A percentile compares a stretch with the other conserved stretches of the same genome.
phyloP scores from a whole-genome alignment of 768 basidiomycete species.

The Suillus bovinus region DNA sequence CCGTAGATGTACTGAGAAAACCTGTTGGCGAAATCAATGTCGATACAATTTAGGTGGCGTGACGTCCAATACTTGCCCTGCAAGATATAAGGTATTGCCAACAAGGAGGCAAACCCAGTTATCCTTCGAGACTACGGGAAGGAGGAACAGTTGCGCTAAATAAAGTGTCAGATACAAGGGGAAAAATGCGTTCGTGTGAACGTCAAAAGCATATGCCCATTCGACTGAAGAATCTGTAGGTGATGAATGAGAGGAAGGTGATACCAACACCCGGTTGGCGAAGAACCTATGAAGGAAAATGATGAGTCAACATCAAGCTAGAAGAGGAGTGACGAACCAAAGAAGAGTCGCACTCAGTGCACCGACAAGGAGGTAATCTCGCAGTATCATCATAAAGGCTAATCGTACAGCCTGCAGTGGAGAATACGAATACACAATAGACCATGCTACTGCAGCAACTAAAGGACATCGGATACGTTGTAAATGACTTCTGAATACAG shows the following conservation, averaged over 20 bases:
- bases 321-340: slow-evolving; percentile 50
- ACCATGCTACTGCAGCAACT: slow-evolving; percentile 89
- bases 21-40: slow-evolving; percentile 37
- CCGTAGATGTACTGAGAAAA: slow-evolving; percentile 92
- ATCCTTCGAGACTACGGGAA: slow-evolving; percentile 77
- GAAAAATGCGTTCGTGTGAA: slow-evolving; percentile 97
- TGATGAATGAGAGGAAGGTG: slow-evolving; percentile 71
- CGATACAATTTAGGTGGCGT: not conserved
- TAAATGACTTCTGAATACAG: not conserved
- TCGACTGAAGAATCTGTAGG: slow-evolving; percentile 74
- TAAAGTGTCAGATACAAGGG: slow-evolving; percentile 91
- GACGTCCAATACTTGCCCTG: slow-evolving; percentile 52
- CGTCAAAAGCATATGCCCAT: slow-evolving; percentile 96
- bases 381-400: slow-evolving; percentile 79
- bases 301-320: slow-evolving; percentile 17
- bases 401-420: slow-evolving; percentile 57
- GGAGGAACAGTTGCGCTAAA: slow-evolving; percentile 82
- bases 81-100: slow-evolving; percentile 78
- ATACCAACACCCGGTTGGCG: slow-evolving; percentile 69
- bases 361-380: slow-evolving; percentile 85
- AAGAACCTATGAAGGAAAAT: slow-evolving; percentile 49
- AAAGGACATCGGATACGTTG: not conserved
- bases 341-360: slow-evolving; percentile 71
- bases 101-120: slow-evolving; percentile 95
- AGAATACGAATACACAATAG: slow-evolving; percentile 73